Percentiles rank a stretch among this genome's conserved stretches.
Conservation (phyloP, 768 basidiomycete species). For the Scleroderma citrinum region DNA sequence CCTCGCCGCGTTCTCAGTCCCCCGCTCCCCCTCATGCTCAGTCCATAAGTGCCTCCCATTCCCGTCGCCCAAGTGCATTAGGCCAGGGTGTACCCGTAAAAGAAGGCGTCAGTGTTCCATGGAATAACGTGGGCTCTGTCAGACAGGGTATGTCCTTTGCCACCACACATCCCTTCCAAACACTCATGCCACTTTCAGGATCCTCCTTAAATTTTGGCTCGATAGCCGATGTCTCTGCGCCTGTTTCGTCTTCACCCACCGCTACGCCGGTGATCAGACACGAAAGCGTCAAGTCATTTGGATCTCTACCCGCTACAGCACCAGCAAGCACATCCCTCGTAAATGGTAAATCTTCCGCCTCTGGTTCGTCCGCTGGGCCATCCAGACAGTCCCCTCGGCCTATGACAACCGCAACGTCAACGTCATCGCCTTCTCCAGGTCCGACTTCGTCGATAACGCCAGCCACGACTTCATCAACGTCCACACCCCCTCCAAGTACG, state of each 20-base stretch:
- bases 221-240: conserved; percentile 72
- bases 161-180: neutral
- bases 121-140: conserved; percentile 55
- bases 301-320: conserved; percentile 55
- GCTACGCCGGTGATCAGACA: conserved; percentile 57
- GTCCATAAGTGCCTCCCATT: conserved; percentile 51
- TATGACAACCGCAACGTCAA: conserved; percentile 13
- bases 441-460: conserved; percentile 25
- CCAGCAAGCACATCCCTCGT: conserved; percentile 40
- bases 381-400: conserved; percentile 28
- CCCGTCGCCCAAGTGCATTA: conserved; percentile 73
- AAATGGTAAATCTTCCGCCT: conserved; percentile 57
- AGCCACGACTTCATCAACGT: conserved; percentile 28
- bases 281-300: conserved; percentile 77
- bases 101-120: conserved; percentile 72
- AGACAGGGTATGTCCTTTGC: conserved; percentile 52
- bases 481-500: conserved; percentile 5
- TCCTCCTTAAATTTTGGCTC: conserved; percentile 84
- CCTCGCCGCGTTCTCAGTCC: conserved; percentile 74
- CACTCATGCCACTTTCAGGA: conserved; percentile 31
- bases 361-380: conserved; percentile 36
- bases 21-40: conserved; percentile 53
- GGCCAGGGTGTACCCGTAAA: conserved; percentile 66
- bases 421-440: conserved; percentile 22
- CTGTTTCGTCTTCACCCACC: conserved; percentile 81